Percentiles rank a stretch among this genome's conserved stretches.
phyloP scores from a whole-genome alignment of 1,284 basidiomycete genomes.

The Ganoderma multipileum region DNA sequence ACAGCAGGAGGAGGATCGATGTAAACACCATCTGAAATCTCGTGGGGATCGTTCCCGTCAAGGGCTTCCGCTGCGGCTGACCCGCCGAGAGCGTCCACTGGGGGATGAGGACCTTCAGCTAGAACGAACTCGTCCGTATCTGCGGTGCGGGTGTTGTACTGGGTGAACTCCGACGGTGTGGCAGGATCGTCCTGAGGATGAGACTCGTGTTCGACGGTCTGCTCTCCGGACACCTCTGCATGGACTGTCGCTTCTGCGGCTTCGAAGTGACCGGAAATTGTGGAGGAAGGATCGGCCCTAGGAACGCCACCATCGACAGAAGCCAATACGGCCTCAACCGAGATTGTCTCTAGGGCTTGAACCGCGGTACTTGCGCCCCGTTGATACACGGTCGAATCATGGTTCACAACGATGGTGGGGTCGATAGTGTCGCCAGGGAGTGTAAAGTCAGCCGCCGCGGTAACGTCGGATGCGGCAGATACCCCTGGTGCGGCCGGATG shows the following conservation, averaged over 20 bases:
- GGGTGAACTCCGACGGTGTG: not conserved
- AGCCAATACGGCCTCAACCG: not conserved
- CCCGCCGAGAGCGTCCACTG: not conserved
- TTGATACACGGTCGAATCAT: not conserved
- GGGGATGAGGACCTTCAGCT: not conserved
- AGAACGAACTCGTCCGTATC: not conserved
- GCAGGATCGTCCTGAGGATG: not conserved
- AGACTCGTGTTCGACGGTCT: not conserved
- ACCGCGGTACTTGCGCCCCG: not conserved
- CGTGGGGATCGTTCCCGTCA: slow-evolving; percentile 55
- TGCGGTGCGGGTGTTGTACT: not conserved
- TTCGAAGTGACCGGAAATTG: not conserved
- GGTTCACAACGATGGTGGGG: not conserved
- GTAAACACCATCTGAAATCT: slow-evolving; percentile 73
- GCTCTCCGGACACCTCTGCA: not conserved
- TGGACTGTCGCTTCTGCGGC: not conserved
- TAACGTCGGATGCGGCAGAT: not conserved
- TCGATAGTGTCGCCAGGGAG: too few relatives aligned
- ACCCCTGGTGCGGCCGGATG: not conserved
- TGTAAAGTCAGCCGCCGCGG: not conserved
- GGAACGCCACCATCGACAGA: not conserved
- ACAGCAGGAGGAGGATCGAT: slow-evolving; percentile 80
- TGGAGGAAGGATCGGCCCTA: not conserved
- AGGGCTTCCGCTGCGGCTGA: slow-evolving; percentile 20
- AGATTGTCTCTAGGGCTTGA: not conserved